These are phyloP conservation scores for Venturia oleaginea DNA, from an alignment of 2,329 filamentous ascomycete genomes.

Conservation along the genomic window DNA sequence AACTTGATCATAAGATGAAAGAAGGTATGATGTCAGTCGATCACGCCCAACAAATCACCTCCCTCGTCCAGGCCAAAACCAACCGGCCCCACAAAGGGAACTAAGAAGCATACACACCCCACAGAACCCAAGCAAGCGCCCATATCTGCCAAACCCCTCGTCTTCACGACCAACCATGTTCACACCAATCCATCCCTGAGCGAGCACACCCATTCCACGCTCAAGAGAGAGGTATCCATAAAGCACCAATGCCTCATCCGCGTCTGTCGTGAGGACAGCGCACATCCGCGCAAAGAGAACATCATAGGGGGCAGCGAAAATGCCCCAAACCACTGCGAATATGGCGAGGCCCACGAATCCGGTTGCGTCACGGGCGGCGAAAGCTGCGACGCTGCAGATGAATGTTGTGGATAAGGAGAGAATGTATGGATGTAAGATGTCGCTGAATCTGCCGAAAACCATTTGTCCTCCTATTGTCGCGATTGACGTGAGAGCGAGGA, in stretches of 20 bases:
- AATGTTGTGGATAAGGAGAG: constrained; percentile 2
- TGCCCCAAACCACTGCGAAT: constrained; percentile 7
- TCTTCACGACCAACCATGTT: neutral
- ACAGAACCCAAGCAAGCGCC: neutral
- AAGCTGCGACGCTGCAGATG: neutral
- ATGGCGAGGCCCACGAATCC: neutral
- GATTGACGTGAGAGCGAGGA: constrained; percentile 38
- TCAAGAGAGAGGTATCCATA: constrained; percentile 10
- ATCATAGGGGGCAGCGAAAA: constrained; percentile 9
- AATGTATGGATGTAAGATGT: neutral
- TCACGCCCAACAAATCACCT: too few species aligned
- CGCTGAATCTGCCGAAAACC: neutral
- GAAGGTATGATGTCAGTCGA: too few species aligned
- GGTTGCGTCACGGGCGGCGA: constrained; percentile 15
- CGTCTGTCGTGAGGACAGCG: neutral
- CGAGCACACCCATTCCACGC: constrained; percentile 3
- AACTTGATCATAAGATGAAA: too few species aligned
- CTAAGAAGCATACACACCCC: neutral
- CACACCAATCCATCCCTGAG: neutral
- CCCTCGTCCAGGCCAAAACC: constrained; percentile 1
- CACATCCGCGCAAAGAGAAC: constrained; percentile 6
- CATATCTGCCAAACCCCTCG: neutral
- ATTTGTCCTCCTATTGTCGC: constrained; percentile 31
- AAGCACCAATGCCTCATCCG: neutral
- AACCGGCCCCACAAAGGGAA: neutral